Conservation (phyloP, 139 green algal species). For the Volvox reticuliferus region DNA sequence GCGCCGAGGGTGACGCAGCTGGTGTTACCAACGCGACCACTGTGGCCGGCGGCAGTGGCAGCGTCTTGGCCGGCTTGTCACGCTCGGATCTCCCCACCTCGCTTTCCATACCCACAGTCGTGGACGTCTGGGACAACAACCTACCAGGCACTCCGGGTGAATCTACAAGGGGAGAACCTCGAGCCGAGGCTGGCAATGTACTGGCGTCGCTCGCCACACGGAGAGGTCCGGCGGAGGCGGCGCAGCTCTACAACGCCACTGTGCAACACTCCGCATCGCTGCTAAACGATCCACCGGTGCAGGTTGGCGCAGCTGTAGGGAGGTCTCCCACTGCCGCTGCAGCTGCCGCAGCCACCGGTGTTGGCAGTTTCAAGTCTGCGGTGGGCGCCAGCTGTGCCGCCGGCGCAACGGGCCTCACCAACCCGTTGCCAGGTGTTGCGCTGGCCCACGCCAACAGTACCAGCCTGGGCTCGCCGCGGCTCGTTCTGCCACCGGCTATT, state of each 20-base stretch:
- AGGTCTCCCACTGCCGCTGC: background rate
- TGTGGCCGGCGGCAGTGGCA: too few relatives aligned
- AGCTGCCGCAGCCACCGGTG: background rate
- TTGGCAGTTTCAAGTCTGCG: background rate
- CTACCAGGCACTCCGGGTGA: constrained; percentile 10
- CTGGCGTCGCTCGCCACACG: background rate
- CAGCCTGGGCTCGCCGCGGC: background rate
- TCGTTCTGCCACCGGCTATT: constrained; percentile 2
- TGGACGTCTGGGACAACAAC: constrained; percentile 27
- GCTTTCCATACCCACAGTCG: background rate
- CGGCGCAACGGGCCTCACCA: background rate
- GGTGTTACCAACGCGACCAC: background rate
- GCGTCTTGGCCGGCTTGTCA: too few relatives aligned
- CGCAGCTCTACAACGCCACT: too few relatives aligned
- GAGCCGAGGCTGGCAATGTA: too few relatives aligned
- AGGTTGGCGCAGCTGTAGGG: background rate
- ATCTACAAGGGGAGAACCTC: background rate
- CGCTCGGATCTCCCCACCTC: too few relatives aligned
- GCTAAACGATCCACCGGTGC: background rate
- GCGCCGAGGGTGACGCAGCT: background rate
- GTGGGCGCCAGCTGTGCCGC: background rate
- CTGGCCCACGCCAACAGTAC: background rate
- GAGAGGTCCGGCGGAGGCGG: background rate
- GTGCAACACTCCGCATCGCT: background rate
- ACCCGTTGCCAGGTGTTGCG: background rate